A percentile compares a stretch with the other conserved stretches of the same genome.
Conservation (phyloP, 2,329 filamentous ascomycete genomes). For the Emmonsiellopsis sp. region DNA sequence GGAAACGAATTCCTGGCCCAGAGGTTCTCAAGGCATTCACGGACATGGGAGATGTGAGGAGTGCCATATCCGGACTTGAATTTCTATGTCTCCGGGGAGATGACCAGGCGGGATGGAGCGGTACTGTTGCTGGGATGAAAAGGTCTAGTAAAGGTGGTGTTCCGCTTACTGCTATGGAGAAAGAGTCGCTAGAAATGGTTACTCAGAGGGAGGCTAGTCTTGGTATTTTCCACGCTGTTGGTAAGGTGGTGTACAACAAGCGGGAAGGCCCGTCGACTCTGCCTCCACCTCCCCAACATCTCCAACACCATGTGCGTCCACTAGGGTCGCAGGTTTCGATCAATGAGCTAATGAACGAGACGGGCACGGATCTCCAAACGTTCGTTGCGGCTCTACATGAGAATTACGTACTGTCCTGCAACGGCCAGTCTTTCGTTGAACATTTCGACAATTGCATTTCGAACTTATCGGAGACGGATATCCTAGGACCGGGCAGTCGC, state of each 20-base stretch:
- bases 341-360: conserved; percentile 80
- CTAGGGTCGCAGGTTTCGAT: conserved; percentile 58
- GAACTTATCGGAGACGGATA: conserved; percentile 75
- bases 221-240: conserved; percentile 92
- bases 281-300: conserved; percentile 52
- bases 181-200: conserved; percentile 69
- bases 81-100: conserved; percentile 84
- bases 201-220: conserved; percentile 82
- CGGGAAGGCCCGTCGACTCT: conserved; percentile 49
- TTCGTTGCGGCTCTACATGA: conserved; percentile 88
- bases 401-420: conserved; percentile 83
- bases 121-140: conserved; percentile 59
- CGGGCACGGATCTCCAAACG: conserved; percentile 81
- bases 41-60: conserved; percentile 85
- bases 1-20: conserved; percentile 67
- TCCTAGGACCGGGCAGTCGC: conserved; percentile 63
- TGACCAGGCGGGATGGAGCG: conserved; percentile 63
- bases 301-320: conserved; percentile 50
- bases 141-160: conserved; percentile 41
- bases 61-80: conserved; percentile 82
- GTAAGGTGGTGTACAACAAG: conserved; percentile 96
- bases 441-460: conserved; percentile 80
- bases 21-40: conserved; percentile 69
- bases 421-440: conserved; percentile 60
- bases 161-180: conserved; percentile 63